phyloP scores from a whole-genome alignment of 192 early-diverging fungal genomes.

The Jimgerdemannia flammicorona region DNA sequence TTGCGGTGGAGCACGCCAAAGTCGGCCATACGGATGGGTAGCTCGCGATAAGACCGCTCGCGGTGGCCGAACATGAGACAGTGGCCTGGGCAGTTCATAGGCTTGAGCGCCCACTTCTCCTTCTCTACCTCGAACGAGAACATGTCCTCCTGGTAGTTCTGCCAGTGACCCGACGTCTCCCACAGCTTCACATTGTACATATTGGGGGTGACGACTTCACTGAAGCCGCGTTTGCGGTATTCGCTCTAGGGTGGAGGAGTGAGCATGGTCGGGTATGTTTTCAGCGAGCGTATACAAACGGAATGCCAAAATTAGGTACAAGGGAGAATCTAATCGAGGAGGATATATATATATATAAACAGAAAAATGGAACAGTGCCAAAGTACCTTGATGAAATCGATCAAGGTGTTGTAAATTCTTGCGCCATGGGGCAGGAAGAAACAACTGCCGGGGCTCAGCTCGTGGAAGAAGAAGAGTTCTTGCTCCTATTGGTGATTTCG shows the following conservation, averaged over 20 bases:
- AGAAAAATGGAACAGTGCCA: too few species aligned
- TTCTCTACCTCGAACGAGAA: conserved; percentile 94
- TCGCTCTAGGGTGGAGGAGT: conserved; percentile 28
- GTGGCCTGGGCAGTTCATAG: conserved; percentile 99
- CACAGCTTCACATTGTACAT: conserved; percentile 99
- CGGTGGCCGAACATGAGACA: conserved; percentile 94
- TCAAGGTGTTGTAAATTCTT: conserved; percentile 92
- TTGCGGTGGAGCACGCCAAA: conserved; percentile 98
- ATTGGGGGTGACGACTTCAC: conserved; percentile 97
- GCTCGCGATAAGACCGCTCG: conserved; percentile 93
- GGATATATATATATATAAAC: too few species aligned
- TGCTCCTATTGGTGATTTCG: conserved; percentile 59
- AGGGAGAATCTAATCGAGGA: background rate
- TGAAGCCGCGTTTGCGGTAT: conserved; percentile 91
- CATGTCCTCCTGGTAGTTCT: conserved; percentile 98
- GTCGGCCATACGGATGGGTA: conserved; percentile 94
- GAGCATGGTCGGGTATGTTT: background rate
- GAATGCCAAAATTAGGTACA: background rate
- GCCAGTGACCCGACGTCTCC: conserved; percentile 94
- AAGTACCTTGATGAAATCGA: conserved; percentile 81
- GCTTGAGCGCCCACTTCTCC: conserved; percentile 96
- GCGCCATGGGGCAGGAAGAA: conserved; percentile 97
- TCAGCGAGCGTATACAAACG: too few species aligned
- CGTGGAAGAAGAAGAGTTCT: conserved; percentile 98
- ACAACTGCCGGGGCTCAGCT: conserved; percentile 86